Base-by-base conservation (phyloP, 495 filamentous ascomycete genomes). In the Penicillium lividum region DNA sequence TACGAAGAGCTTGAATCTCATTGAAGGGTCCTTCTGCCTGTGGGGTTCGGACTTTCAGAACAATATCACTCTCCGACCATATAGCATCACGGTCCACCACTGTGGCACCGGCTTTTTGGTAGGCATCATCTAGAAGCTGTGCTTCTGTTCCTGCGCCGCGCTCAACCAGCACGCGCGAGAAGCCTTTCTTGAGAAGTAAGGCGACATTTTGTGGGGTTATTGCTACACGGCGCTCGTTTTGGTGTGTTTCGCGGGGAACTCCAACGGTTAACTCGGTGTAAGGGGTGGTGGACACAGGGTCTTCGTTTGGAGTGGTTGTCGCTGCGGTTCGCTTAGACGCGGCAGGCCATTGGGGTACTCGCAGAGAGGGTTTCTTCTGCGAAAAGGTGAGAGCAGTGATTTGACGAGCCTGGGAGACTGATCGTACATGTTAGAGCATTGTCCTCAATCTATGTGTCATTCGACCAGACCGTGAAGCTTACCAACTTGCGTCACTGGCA, bases 161-260 rank as follows among this genome's bases (percentile, higher is more conserved):
- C 65, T 93, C 88, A 13, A 93, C 80, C 5, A 93, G 68, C 10
- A 93, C 84, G 43, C 84, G 84, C 36, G 77, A 76, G 67, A 90
- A 90, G 36, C 90, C 90, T 67, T 92, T 93, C 74, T 92, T 92
- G 57, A 88, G 79, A 4, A 93, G 72, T 27, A 92, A 72, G 2
- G 83, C 79, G 18, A 90, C 89, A 78, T 92, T 93, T 59, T 88
- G 86, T 7, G 90, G 90, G 1, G 88, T 91, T 31, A 93, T 78
- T 15, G 90, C 89, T 18, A 93, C 90, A 28, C 89, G 89, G 25
- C 86, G 85, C 73, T 93, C 90, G 55, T 87, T 82, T 10, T 82
- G 80, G 63, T 80, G 88, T 13, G 77, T 87, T 68, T 93, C 90
- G 43, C 81, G 83, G 2, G 88, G 88, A 30, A 91, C 79, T 38